phyloP scores from a whole-genome alignment of 441 rosid genomes.

The Viola pubescens region DNA sequence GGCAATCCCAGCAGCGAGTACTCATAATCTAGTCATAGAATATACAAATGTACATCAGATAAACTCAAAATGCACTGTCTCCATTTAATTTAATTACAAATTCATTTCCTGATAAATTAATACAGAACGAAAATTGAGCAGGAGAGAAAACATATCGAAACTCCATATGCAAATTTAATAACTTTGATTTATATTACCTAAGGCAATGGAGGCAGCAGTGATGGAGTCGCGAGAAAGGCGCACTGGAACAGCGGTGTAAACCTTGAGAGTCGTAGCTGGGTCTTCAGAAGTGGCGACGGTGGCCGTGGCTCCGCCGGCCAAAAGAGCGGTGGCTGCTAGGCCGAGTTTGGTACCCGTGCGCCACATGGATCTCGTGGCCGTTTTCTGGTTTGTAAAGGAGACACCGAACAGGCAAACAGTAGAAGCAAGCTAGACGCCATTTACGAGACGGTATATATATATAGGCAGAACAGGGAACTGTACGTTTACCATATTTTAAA shows the following conservation, averaged over 20 bases:
- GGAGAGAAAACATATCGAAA: too few species aligned
- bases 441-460: too few species aligned
- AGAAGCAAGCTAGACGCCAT: too few species aligned
- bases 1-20: slow-evolving; percentile 72
- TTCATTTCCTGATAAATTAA: too few species aligned
- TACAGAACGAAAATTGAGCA: too few species aligned
- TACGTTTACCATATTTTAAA: too few species aligned
- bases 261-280: slow-evolving; percentile 57
- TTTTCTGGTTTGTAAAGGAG: neutral
- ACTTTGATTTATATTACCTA: slow-evolving; percentile 33
- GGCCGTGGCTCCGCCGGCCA: slow-evolving; percentile 49
- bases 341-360: slow-evolving; percentile 49
- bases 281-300: slow-evolving; percentile 62
- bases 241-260: slow-evolving; percentile 69
- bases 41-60: neutral
- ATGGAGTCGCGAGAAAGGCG: slow-evolving; percentile 63
- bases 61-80: too few species aligned
- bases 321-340: slow-evolving; percentile 39
- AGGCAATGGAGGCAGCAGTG: slow-evolving; percentile 79
- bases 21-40: slow-evolving; percentile 51
- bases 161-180: too few species aligned
- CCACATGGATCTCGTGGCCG: slow-evolving; percentile 75
- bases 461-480: too few species aligned
- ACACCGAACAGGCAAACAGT: too few species aligned
- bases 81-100: neutral